Conservation (phyloP, 768 basidiomycete species). For the Calocybe indica region DNA sequence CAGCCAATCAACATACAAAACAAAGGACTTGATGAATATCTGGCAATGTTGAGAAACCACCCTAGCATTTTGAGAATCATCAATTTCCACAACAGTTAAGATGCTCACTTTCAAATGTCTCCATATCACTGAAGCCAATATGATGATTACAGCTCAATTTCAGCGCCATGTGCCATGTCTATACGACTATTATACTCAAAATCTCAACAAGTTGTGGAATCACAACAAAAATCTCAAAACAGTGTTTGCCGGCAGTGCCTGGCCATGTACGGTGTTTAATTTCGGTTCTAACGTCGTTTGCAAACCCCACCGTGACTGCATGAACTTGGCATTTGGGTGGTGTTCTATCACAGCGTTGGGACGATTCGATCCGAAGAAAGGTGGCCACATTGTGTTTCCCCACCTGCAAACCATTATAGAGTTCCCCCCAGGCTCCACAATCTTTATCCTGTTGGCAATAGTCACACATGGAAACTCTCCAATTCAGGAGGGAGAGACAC, state of each 20-base stretch:
- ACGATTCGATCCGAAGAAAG: constrained; percentile 1
- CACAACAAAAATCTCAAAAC: too few species aligned
- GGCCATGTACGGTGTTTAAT: constrained; percentile 5
- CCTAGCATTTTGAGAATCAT: too few species aligned
- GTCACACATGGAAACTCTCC: constrained; percentile 4
- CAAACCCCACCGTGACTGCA: constrained; percentile 16
- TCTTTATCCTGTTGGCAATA: constrained; percentile 5
- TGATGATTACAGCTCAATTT: too few species aligned
- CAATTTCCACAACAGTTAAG: too few species aligned
- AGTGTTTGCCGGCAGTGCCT: neutral
- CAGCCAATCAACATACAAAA: too few species aligned
- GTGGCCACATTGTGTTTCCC: constrained; percentile 25
- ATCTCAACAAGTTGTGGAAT: too few species aligned
- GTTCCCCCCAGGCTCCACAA: constrained; percentile 4
- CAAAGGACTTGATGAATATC: too few species aligned
- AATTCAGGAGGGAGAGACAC: neutral
- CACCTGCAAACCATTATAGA: constrained; percentile 7
- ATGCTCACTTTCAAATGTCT: too few species aligned
- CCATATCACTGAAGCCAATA: too few species aligned
- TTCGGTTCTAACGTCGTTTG: constrained; percentile 9
- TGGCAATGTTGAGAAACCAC: too few species aligned
- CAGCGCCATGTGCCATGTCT: too few species aligned
- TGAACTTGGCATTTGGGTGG: constrained; percentile 24
- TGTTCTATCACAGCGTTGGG: constrained; percentile 4
- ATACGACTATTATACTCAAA: too few species aligned